Evolutionary conservation across 495 filamentous ascomycete species (phyloP).

Genomic region (Tetracladium marchalianum): DNA sequence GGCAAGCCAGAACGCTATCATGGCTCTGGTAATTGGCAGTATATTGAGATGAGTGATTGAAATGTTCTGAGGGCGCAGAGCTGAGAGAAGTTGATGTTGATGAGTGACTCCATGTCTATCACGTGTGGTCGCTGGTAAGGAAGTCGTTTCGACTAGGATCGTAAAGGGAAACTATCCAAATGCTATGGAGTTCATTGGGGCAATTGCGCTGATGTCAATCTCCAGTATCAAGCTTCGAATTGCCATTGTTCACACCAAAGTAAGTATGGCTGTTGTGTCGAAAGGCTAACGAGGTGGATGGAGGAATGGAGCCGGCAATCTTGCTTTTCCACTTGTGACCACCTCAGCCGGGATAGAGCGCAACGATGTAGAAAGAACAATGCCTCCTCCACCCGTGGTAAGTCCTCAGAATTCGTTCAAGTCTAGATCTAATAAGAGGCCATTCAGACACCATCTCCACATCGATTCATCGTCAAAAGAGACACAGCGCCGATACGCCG

Average conservation of each 20-base stretch:
- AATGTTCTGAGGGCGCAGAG: constrained; percentile 44
- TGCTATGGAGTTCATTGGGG: too few relatives aligned
- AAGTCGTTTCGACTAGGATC: too few relatives aligned
- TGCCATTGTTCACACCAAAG: neutral
- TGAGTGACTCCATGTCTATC: constrained; percentile 46
- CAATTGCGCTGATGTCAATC: neutral
- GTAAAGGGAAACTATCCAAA: too few relatives aligned
- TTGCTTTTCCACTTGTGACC: neutral
- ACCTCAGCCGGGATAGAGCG: neutral
- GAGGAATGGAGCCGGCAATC: neutral
- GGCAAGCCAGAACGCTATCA: constrained; percentile 36
- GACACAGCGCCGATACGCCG: constrained; percentile 2
- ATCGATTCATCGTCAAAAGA: constrained; percentile 21
- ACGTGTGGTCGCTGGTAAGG: neutral
- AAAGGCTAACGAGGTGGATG: neutral
- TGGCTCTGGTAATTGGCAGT: constrained; percentile 44
- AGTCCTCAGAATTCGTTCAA: neutral
- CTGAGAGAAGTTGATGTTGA: constrained; percentile 48
- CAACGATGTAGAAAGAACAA: neutral
- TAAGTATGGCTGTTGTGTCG: neutral
- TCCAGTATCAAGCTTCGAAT: neutral
- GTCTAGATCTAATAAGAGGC: constrained; percentile 2
- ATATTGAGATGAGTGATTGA: constrained; percentile 41
- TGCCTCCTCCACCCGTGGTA: constrained; percentile 17
- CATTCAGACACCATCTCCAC: constrained; percentile 19